Evolutionary conservation across 768 basidiomycete genomes (phyloP).

Genomic region (Russula olivacea): DNA sequence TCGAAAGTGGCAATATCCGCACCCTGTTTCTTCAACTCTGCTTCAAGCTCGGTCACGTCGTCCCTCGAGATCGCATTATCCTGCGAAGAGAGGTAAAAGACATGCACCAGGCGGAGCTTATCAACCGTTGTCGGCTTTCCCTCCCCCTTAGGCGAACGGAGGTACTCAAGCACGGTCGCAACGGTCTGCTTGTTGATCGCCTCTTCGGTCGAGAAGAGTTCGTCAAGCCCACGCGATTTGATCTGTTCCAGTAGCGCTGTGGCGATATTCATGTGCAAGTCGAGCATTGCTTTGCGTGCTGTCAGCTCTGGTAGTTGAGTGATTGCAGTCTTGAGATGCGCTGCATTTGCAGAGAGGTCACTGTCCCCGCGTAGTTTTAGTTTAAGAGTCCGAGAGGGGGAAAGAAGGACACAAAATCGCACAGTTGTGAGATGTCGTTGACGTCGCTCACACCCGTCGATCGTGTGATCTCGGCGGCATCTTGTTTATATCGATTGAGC

Average conservation of each 20-base stretch:
- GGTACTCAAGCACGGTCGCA: slow-evolving; percentile 72
- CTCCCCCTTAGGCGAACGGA: slow-evolving; percentile 67
- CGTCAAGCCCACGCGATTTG: slow-evolving; percentile 90
- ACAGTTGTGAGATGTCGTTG: slow-evolving; percentile 93
- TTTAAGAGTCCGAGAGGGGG: neutral
- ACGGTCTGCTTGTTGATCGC: slow-evolving; percentile 83
- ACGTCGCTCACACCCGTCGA: slow-evolving; percentile 95
- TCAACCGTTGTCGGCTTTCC: slow-evolving; percentile 66
- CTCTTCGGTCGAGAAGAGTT: slow-evolving; percentile 96
- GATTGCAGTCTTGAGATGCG: slow-evolving; percentile 94
- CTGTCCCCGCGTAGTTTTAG: slow-evolving; percentile 33
- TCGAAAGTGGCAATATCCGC: slow-evolving; percentile 81
- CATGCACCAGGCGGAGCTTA: slow-evolving; percentile 90
- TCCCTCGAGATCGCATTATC: slow-evolving; percentile 81
- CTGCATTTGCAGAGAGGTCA: slow-evolving; percentile 88
- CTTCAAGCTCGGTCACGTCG: slow-evolving; percentile 82
- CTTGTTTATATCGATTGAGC: slow-evolving; percentile 87
- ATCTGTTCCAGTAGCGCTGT: slow-evolving; percentile 92
- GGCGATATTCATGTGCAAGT: no score
- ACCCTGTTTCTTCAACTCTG: slow-evolving; percentile 75
- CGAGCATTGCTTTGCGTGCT: slow-evolving; percentile 89
- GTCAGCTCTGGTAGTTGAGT: slow-evolving; percentile 95
- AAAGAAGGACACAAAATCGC: slow-evolving; percentile 30
- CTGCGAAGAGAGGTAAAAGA: slow-evolving; percentile 86
- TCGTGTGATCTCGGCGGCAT: slow-evolving; percentile 94